These are phyloP conservation scores for Daedaleopsis nitida DNA, from an alignment of 768 basidiomycete genomes.

Conservation along the genomic window DNA sequence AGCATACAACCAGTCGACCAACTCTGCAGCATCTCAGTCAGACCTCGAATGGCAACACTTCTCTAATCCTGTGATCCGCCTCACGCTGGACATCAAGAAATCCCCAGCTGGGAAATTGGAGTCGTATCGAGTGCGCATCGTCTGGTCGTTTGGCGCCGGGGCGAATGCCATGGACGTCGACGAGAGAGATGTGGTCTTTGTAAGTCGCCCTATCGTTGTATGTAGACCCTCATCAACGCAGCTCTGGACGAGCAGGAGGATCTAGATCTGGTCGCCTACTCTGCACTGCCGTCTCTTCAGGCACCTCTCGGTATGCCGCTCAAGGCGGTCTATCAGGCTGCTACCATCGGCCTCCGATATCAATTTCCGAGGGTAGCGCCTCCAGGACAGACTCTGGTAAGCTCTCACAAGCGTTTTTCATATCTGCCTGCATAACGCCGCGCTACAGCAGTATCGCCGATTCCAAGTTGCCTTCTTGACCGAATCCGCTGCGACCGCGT, in stretches of 20 bases:
- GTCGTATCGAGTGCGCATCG: slow-evolving; percentile 64
- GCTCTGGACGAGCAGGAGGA: slow-evolving; percentile 61
- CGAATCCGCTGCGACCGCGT: slow-evolving; percentile 49
- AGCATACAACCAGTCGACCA: slow-evolving; percentile 48
- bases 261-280: slow-evolving; percentile 71
- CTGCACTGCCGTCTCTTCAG: slow-evolving; percentile 41
- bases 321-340: slow-evolving; percentile 78
- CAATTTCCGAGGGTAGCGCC: slow-evolving; percentile 47
- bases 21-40: slow-evolving; percentile 26
- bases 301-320: slow-evolving; percentile 64
- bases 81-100: slow-evolving; percentile 61
- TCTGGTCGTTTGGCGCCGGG: slow-evolving; percentile 57
- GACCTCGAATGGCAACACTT: slow-evolving; percentile 77
- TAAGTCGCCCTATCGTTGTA: slow-evolving; percentile 38
- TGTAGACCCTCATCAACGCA: background rate
- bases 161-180: slow-evolving; percentile 38
- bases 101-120: slow-evolving; percentile 48
- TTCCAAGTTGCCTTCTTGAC: slow-evolving; percentile 74
- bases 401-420: slow-evolving; percentile 8
- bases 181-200: slow-evolving; percentile 65
- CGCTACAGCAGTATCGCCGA: slow-evolving; percentile 63
- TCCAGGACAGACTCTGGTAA: slow-evolving; percentile 34
- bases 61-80: slow-evolving; percentile 64
- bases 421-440: slow-evolving; percentile 17
- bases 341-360: slow-evolving; percentile 75